These are phyloP conservation scores for Lignosus rhinocerotis DNA, from an alignment of 1,284 basidiomycete species.

Conservation along the genomic window DNA sequence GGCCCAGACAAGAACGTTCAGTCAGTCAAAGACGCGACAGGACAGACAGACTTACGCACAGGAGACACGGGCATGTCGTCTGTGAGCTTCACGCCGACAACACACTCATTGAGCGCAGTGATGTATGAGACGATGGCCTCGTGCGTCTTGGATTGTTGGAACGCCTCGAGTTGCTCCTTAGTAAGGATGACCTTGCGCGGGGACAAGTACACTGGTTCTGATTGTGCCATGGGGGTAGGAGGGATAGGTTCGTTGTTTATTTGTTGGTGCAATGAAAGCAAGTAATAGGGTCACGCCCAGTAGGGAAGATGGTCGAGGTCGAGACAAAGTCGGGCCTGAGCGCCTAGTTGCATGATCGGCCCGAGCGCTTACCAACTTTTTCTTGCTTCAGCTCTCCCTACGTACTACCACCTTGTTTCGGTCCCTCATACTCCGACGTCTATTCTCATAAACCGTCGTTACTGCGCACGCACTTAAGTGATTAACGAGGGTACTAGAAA, in stretches of 20 bases:
- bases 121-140: slow-evolving; percentile 74
- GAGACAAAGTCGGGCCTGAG: neutral
- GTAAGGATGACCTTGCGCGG: slow-evolving; percentile 81
- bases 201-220: slow-evolving; percentile 1
- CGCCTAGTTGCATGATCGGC: neutral
- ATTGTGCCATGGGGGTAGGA: neutral
- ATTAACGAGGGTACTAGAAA: too few relatives aligned
- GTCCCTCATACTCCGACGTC: neutral
- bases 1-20: neutral
- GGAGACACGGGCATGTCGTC: slow-evolving; percentile 59
- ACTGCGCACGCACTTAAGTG: neutral
- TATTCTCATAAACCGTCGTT: neutral
- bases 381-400: neutral
- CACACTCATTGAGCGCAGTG: slow-evolving; percentile 73
- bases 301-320: neutral
- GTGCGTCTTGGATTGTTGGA: slow-evolving; percentile 77
- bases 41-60: slow-evolving; percentile 41
- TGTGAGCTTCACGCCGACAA: slow-evolving; percentile 78
- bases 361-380: slow-evolving; percentile 6
- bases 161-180: slow-evolving; percentile 79
- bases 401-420: neutral
- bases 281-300: neutral
- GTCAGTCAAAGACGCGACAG: neutral
- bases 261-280: neutral
- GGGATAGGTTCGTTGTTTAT: neutral